Conservation (phyloP, 345 rosid species). For the Eucalyptus regnans region DNA sequence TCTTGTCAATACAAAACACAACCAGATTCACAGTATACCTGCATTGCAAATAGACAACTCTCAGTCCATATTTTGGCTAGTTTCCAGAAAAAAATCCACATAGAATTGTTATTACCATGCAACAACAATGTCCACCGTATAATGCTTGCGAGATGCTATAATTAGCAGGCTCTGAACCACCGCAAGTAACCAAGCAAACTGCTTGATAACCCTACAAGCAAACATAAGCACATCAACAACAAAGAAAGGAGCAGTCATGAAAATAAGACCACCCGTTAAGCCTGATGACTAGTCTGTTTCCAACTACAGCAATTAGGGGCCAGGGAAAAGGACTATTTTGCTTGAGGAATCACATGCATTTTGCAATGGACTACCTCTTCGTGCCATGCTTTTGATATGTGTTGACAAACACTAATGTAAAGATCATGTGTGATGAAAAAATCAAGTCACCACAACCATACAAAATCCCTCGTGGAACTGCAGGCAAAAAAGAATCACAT, state of each 20-base stretch:
- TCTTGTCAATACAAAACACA: conserved; percentile 49
- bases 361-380: conserved; percentile 24
- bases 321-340: background rate
- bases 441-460: conserved; percentile 90
- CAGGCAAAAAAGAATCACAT: conserved; percentile 1
- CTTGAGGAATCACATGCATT: background rate
- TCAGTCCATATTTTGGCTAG: background rate
- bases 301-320: background rate
- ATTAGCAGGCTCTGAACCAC: conserved; percentile 70
- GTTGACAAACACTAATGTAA: conserved; percentile 61
- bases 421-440: conserved; percentile 91
- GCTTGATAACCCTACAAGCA: conserved; percentile 50
- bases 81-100: background rate
- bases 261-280: background rate
- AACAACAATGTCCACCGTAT: conserved; percentile 75
- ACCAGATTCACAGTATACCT: conserved; percentile 85
- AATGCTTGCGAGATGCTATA: conserved; percentile 82
- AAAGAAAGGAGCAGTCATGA: background rate
- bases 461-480: conserved; percentile 65
- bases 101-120: conserved; percentile 48
- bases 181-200: conserved; percentile 61
- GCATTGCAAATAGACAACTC: background rate
- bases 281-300: background rate
- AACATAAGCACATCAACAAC: background rate
- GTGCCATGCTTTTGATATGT: conserved; percentile 66